Evolutionary conservation across 2,329 filamentous ascomycete genomes (phyloP), one percentile per base, ranked within the genome.

Genomic region (Pleoardoris graminearum): DNA sequence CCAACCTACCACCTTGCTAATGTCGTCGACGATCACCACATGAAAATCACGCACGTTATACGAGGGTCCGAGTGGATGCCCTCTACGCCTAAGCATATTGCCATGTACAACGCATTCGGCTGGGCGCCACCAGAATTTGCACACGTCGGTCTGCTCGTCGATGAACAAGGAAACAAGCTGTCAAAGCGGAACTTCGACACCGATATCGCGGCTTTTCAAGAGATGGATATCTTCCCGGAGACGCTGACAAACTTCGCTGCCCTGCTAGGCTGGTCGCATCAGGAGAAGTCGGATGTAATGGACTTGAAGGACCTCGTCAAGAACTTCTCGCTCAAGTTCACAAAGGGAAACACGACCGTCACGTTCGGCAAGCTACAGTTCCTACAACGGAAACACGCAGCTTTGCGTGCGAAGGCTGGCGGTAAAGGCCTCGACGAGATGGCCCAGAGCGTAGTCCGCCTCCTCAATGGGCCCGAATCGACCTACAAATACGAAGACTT

Each of bases 1-100:
- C 94, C 94, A 0, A 99, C 95, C 0, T 99, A 99, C 68, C 94
- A 99, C 73, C 87, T 99, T 55, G 94, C 94, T 4, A 99, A 97
- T 67, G 93, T 99, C 7, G 87, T 99, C 4, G 94, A 99, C 68
- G 94, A 99, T 67, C 90, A 97, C 71, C 79, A 88, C 54, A 99
- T 99, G 94, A 78, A 90, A 54, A 95, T 99, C 61, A 97, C 92
- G 0, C 93, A 97, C 73, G 94, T 99, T 12, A 89, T 99, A 53
- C 86, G 94, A 36, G 94, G 93, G 48, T 87, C 88, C 81, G 94
- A 99, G 82, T 99, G 94, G 94, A 88, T 99, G 76, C 85, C 93
- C 29, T 96, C 92, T 0, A 97, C 94, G 0, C 91, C 92, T 0
- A 89, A 88, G 68, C 86, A 89, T 68, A 77, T 88, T 51, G 81